phyloP scores from a whole-genome alignment of 176 grass and related monocot species.

The Echinochloa phyllopogon region DNA sequence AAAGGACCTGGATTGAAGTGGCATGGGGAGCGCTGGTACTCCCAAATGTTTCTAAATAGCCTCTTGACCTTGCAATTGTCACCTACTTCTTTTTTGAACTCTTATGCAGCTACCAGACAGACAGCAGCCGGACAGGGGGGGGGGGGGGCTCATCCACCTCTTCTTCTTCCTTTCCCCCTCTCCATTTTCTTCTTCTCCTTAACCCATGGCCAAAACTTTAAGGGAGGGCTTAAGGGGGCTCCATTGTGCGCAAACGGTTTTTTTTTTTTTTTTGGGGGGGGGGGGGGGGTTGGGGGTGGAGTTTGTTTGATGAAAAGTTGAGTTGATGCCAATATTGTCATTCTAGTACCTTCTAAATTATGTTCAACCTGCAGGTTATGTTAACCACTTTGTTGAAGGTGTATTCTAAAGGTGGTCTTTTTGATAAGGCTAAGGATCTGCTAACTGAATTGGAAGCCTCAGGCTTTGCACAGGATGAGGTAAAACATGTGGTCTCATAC shows the following conservation, averaged over 20 bases:
- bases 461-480: slow-evolving; percentile 91
- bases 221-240: too few relatives aligned
- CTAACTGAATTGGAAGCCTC: slow-evolving; percentile 74
- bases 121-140: too few relatives aligned
- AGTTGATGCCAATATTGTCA: slow-evolving; percentile 1
- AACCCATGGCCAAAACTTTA: too few relatives aligned
- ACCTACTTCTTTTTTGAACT: slow-evolving; percentile 17
- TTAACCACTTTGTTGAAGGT: slow-evolving; percentile 95
- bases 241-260: too few relatives aligned
- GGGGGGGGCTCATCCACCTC: too few relatives aligned
- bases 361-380: slow-evolving; percentile 66
- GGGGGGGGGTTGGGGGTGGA: too few relatives aligned
- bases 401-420: slow-evolving; percentile 89
- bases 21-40: not conserved
- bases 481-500: slow-evolving; percentile 45
- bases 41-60: not conserved
- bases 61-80: not conserved
- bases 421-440: slow-evolving; percentile 86
- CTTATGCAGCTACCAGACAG: too few relatives aligned
- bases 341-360: slow-evolving; percentile 28
- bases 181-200: too few relatives aligned
- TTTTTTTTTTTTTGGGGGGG: too few relatives aligned
- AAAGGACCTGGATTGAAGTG: not conserved
- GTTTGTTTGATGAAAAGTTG: not conserved
- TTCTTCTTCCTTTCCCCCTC: too few relatives aligned